These are phyloP conservation scores for Ceriops decandra DNA, from an alignment of 345 rosid species.

Conservation along the genomic window DNA sequence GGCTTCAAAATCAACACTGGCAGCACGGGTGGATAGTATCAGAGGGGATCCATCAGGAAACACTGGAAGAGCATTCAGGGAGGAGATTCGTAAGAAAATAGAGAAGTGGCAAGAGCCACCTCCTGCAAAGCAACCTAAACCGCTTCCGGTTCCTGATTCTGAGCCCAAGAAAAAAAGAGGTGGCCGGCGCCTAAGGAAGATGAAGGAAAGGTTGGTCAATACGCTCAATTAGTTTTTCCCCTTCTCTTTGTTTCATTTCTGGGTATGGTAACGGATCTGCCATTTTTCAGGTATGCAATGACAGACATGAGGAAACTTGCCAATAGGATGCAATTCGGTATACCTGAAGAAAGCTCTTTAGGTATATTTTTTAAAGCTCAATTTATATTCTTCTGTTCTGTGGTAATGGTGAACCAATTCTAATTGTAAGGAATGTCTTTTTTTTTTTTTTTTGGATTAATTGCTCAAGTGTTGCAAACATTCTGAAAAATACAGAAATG, in stretches of 20 bases:
- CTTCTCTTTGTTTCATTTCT: constrained; percentile 1
- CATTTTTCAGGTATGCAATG: constrained; percentile 69
- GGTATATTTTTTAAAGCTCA: constrained; percentile 35
- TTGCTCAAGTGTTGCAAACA: background rate
- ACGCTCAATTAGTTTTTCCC: background rate
- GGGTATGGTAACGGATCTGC: constrained; percentile 8
- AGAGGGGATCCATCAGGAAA: constrained; percentile 79
- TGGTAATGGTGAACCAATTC: background rate
- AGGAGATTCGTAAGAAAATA: constrained; percentile 76
- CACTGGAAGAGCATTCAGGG: constrained; percentile 65
- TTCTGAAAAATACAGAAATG: no score
- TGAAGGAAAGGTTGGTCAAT: constrained; percentile 77
- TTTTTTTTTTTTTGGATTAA: background rate
- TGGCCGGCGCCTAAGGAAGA: constrained; percentile 89
- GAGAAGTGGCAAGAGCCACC: constrained; percentile 99
- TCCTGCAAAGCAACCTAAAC: constrained; percentile 94
- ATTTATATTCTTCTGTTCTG: background rate
- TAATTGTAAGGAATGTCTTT: no score
- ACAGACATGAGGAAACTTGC: constrained; percentile 98
- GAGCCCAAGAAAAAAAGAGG: constrained; percentile 97
- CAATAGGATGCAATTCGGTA: constrained; percentile 93
- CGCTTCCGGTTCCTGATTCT: constrained; percentile 99
- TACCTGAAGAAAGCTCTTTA: constrained; percentile 94
- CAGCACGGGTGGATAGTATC: constrained; percentile 79
- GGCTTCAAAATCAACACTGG: constrained; percentile 85